Evolutionary conservation across 768 basidiomycete genomes (phyloP), one percentile per base, ranked within the genome.

Genomic region (Peribolospora kevripleyi): DNA sequence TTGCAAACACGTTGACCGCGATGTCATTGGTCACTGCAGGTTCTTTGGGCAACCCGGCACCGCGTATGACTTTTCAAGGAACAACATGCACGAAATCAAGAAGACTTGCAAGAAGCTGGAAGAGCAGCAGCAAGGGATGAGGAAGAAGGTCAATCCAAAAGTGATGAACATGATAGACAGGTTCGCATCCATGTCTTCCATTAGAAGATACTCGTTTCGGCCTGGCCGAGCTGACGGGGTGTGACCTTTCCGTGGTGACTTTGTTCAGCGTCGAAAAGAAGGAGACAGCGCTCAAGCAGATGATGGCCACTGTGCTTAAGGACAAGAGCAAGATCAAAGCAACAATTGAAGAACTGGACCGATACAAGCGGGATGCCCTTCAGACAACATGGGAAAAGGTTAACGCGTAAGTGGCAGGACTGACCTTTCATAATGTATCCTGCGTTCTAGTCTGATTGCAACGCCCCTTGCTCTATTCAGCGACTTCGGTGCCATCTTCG

Each of bases 331-430:
- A 91, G 71, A 97, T 98, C 51, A 86, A 93, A 62, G 77, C 79
- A 55, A 95, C 88, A 0, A 90, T 98, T 57, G 79, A 76, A 40
- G 84, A 93, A 64, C 77, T 97, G 7, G 91, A 97, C 66, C 75
- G 78, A 50, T 87, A 91, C 68, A 98, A 98, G 70, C 76, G 83
- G 39, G 88, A 91, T 60, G 85, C 93, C 0, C 71, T 97, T 52
- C 77, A 79, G 66, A 90, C 82, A 69, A 95, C 90, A 0, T 98
- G 93, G 91, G 78, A 82, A 63, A 91, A 91, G 65, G 93, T 98
- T 62, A 82, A 84, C 65, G 76, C 73, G 88, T 91, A 64, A 62
- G 82, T 70, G 25, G 25, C 25, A 25, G 25, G 25, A 25, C 25
- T 25, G 25, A 25, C 25, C 25, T 25, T 25, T 25, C 25, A 25